phyloP scores from a whole-genome alignment of 2,329 filamentous ascomycete species.

The Pseudogymnoascus sp. region DNA sequence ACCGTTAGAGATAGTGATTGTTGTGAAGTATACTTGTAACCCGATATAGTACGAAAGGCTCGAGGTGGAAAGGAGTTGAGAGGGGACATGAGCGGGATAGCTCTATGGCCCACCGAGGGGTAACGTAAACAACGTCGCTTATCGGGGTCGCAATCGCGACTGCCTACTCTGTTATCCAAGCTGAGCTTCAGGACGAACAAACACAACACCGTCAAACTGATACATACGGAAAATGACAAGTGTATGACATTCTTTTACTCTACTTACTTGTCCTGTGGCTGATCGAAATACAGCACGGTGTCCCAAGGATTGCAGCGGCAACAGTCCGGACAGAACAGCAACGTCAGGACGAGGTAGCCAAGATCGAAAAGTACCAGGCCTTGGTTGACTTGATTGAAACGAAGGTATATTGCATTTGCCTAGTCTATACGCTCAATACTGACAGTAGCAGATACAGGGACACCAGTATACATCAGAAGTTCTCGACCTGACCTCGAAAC shows the following conservation, averaged over 20 bases:
- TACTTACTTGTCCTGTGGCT: slow-evolving; percentile 21
- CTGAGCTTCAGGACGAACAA: background rate
- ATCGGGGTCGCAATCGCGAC: slow-evolving; percentile 6
- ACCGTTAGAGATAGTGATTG: slow-evolving; percentile 7
- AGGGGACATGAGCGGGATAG: background rate
- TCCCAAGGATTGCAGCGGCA: slow-evolving; percentile 59
- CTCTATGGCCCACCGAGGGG: background rate
- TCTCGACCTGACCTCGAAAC: slow-evolving; percentile 62
- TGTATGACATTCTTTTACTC: slow-evolving; percentile 24
- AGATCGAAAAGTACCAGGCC: slow-evolving; percentile 67
- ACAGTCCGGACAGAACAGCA: slow-evolving; percentile 61
- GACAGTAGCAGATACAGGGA: slow-evolving; percentile 23
- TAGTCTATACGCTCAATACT: slow-evolving; percentile 12
- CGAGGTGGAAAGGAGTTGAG: slow-evolving; percentile 1
- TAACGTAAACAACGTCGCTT: slow-evolving; percentile 5
- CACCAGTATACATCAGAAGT: slow-evolving; percentile 40
- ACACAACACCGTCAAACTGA: background rate
- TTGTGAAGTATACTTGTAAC: slow-evolving; percentile 1
- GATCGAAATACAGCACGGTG: slow-evolving; percentile 61
- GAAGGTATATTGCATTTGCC: slow-evolving; percentile 42
- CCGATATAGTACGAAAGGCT: slow-evolving; percentile 1
- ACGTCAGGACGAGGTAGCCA: slow-evolving; percentile 62
- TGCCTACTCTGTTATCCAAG: slow-evolving; percentile 7
- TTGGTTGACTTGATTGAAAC: slow-evolving; percentile 61
- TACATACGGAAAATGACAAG: slow-evolving; percentile 29